These are phyloP conservation scores for Keithomyces neogunnii DNA, from an alignment of 2,329 filamentous ascomycete genomes.

Conservation along the genomic window DNA sequence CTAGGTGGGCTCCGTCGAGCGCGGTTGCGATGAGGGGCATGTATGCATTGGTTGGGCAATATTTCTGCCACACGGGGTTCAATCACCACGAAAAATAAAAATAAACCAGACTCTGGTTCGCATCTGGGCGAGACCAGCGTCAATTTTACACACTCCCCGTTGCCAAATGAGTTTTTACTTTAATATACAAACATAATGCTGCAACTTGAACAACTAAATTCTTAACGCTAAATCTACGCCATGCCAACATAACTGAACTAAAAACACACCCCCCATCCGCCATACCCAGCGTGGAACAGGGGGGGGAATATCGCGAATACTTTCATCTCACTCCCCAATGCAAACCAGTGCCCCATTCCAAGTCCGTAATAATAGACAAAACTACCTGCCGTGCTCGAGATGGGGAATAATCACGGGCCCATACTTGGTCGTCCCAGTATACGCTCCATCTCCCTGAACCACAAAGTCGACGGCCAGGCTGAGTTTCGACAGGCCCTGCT, in stretches of 20 bases:
- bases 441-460: slow-evolving; percentile 83
- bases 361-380: background rate
- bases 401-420: slow-evolving; percentile 92
- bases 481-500: slow-evolving; percentile 52
- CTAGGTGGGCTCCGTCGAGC: slow-evolving; percentile 22
- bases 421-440: slow-evolving; percentile 82
- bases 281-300: background rate
- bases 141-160: too few relatives aligned
- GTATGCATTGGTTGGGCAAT: background rate
- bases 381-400: slow-evolving; percentile 56
- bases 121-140: too few relatives aligned
- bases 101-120: too few relatives aligned
- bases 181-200: background rate
- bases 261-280: too few relatives aligned
- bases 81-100: too few relatives aligned
- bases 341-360: background rate
- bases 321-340: background rate
- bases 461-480: slow-evolving; percentile 94
- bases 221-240: background rate
- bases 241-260: background rate
- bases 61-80: background rate
- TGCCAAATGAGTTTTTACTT: background rate
- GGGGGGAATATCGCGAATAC: background rate
- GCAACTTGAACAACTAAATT: background rate
- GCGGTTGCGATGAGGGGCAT: background rate